Conservation (phyloP, 306 rosid genomes). For the Rosa multiflora region DNA sequence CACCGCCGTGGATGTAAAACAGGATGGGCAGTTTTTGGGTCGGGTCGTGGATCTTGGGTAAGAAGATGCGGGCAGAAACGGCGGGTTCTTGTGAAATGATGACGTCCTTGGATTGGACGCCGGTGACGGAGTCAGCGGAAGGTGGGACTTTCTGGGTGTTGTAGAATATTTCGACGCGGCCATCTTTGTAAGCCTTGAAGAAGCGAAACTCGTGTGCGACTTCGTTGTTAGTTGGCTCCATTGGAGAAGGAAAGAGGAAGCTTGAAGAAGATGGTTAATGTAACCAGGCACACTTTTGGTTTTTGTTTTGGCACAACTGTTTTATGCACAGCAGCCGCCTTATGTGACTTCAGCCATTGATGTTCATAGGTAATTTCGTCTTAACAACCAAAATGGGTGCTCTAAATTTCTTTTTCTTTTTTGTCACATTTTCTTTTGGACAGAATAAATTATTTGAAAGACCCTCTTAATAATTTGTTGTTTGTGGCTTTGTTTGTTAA, state of each 20-base stretch:
- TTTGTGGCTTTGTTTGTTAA: too few species aligned
- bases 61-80: constrained; percentile 32
- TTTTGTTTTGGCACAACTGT: too few species aligned
- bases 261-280: background rate
- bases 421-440: too few species aligned
- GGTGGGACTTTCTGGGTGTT: constrained; percentile 20
- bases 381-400: too few species aligned
- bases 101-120: constrained; percentile 33
- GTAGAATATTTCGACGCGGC: constrained; percentile 19
- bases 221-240: constrained; percentile 8
- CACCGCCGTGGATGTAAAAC: constrained; percentile 38
- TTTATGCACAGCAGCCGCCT: too few species aligned
- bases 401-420: too few species aligned
- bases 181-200: constrained; percentile 26
- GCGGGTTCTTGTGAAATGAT: constrained; percentile 11
- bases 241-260: background rate
- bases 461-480: too few species aligned
- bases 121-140: background rate
- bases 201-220: constrained; percentile 14
- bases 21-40: constrained; percentile 27
- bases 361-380: too few species aligned
- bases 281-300: too few species aligned
- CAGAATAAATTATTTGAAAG: too few species aligned
- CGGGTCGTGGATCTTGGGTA: constrained; percentile 18
- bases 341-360: too few species aligned